A percentile compares a stretch with the other conserved stretches of the same genome.
These are phyloP conservation scores for Zymoseptoria brevis DNA, from an alignment of 2,329 filamentous ascomycete species.

Conservation along the genomic window DNA sequence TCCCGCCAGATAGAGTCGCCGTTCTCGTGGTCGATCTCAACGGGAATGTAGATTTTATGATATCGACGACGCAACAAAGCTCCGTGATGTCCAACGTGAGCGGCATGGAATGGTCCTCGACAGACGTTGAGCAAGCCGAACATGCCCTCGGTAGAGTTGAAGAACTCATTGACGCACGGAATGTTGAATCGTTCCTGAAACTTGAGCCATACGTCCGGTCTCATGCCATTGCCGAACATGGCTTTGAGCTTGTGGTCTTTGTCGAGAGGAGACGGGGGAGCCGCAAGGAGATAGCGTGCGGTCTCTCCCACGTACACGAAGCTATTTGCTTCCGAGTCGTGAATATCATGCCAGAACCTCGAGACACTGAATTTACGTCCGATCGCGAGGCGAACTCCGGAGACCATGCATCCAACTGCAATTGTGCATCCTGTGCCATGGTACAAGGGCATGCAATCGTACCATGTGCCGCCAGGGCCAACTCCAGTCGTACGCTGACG, in stretches of 20 bases:
- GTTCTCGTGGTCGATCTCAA: slow-evolving; percentile 60
- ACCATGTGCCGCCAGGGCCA: slow-evolving; percentile 53
- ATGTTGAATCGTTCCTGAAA: slow-evolving; percentile 59
- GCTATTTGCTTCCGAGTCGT: slow-evolving; percentile 58
- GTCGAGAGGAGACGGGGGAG: slow-evolving; percentile 56
- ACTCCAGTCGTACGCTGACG: slow-evolving; percentile 33
- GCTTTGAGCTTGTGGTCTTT: slow-evolving; percentile 49
- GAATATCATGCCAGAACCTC: slow-evolving; percentile 64
- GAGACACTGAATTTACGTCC: slow-evolving; percentile 61
- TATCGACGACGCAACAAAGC: slow-evolving; percentile 47
- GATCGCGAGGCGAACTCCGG: slow-evolving; percentile 52
- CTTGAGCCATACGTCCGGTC: slow-evolving; percentile 60
- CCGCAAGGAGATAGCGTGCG: slow-evolving; percentile 63
- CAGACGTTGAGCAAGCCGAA: slow-evolving; percentile 44
- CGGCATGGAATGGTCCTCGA: slow-evolving; percentile 52
- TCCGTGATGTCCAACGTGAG: slow-evolving; percentile 65
- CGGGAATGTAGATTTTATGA: slow-evolving; percentile 54
- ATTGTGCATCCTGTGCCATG: slow-evolving; percentile 64
- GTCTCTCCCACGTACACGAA: slow-evolving; percentile 76
- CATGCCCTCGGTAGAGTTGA: slow-evolving; percentile 68
- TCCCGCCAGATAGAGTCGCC: slow-evolving; percentile 57
- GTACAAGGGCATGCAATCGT: slow-evolving; percentile 70
- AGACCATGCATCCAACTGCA: slow-evolving; percentile 48
- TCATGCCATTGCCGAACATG: slow-evolving; percentile 60
- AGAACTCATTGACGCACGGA: slow-evolving; percentile 61